Percentiles rank a stretch among this genome's conserved stretches.
Evolutionary conservation across 805 yeast genomes (phyloP).

Genomic region (Sugiyamaella boreocaroliniensis): DNA sequence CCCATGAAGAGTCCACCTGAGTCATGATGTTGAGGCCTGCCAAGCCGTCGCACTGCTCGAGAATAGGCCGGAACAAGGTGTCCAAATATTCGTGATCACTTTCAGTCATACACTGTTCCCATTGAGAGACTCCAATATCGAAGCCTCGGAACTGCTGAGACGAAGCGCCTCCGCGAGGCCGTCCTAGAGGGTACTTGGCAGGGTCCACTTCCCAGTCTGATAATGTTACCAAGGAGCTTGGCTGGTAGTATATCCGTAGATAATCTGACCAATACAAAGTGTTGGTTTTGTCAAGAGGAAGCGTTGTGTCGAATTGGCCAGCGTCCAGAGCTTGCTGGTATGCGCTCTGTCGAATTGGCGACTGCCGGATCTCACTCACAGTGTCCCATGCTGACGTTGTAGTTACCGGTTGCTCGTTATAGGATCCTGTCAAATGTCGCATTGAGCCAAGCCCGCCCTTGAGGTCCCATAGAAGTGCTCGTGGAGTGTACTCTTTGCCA

Average conservation of each 20-base stretch:
- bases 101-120: constrained; percentile 31
- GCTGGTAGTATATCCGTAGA: constrained; percentile 58
- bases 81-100: constrained; percentile 47
- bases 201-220: constrained; percentile 55
- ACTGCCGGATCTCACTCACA: constrained; percentile 28
- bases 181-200: constrained; percentile 27
- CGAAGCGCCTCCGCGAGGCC: constrained; percentile 25
- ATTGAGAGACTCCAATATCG: constrained; percentile 58
- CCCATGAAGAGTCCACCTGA: constrained; percentile 79
- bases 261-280: constrained; percentile 78
- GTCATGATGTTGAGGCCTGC: constrained; percentile 64
- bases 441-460: constrained; percentile 70
- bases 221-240: constrained; percentile 49
- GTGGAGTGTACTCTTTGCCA: constrained; percentile 62
- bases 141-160: constrained; percentile 22
- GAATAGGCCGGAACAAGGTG: constrained; percentile 46
- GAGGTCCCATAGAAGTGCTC: constrained; percentile 77
- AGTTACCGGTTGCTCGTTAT: neutral
- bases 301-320: constrained; percentile 16
- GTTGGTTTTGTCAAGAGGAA: constrained; percentile 34
- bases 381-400: neutral
- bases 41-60: constrained; percentile 72
- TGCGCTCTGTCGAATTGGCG: constrained; percentile 41
- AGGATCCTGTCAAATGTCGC: constrained; percentile 9
- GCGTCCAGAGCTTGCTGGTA: constrained; percentile 62